A percentile compares a stretch with the other conserved stretches of the same genome.
phyloP scores from a whole-genome alignment of 1,139 yeast species.

The Geotrichum cucujoidarum region DNA sequence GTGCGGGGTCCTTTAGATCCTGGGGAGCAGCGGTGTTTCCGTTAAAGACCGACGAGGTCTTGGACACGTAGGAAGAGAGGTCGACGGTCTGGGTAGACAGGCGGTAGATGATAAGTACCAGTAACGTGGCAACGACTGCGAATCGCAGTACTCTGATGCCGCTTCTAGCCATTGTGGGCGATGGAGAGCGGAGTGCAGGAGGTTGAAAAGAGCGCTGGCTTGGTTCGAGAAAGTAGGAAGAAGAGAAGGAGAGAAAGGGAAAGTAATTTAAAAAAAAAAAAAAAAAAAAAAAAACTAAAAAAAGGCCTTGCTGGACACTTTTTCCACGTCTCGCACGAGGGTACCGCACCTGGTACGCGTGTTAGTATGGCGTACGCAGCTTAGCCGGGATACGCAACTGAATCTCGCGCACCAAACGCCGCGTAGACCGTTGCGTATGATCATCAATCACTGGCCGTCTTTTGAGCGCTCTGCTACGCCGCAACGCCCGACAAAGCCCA shows the following conservation, averaged over 20 bases:
- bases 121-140: constrained; percentile 36
- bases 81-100: constrained; percentile 34
- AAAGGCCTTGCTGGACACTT: too few species aligned
- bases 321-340: too few species aligned
- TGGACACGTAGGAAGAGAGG: constrained; percentile 27
- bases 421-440: too few species aligned
- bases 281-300: not conserved
- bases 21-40: not conserved
- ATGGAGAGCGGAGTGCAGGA: constrained; percentile 2
- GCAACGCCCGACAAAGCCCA: too few species aligned
- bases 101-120: constrained; percentile 38
- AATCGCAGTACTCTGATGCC: constrained; percentile 38
- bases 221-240: not conserved
- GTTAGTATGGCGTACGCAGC: too few species aligned
- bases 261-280: not conserved
- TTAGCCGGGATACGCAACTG: too few species aligned
- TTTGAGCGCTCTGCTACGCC: too few species aligned
- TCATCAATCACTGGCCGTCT: too few species aligned
- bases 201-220: not conserved
- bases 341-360: too few species aligned
- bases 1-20: constrained; percentile 3
- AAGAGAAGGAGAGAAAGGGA: not conserved
- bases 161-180: constrained; percentile 33
- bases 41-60: constrained; percentile 12
- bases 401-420: too few species aligned